phyloP scores from a whole-genome alignment of 768 basidiomycete genomes.

The Tricholoma bakamatsutake region DNA sequence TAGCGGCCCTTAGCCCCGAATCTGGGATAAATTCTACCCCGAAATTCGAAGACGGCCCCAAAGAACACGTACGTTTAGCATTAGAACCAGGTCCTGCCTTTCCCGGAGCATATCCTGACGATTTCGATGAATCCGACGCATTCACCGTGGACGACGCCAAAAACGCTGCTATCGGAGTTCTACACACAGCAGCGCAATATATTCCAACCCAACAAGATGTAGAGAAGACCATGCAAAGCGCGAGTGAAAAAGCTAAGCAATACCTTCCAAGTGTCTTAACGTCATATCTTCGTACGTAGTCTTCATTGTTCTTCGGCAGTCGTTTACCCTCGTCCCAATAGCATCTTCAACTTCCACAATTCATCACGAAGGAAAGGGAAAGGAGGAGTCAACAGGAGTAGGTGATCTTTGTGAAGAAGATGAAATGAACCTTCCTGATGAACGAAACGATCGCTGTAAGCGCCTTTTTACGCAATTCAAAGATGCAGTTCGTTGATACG shows the following conservation, averaged over 20 bases:
- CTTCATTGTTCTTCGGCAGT: not conserved
- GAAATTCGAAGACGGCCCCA: not conserved
- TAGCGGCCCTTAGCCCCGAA: conserved; percentile 3
- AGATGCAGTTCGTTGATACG: not conserved
- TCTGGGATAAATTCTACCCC: not conserved
- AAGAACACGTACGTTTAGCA: not conserved
- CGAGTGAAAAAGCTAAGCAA: conserved; percentile 15
- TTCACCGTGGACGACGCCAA: not conserved
- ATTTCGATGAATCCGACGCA: not conserved
- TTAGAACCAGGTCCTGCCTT: conserved; percentile 11
- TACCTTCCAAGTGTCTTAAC: conserved; percentile 14
- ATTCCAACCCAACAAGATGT: conserved; percentile 18
- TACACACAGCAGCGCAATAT: conserved; percentile 15
- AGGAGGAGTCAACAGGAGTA: not conserved
- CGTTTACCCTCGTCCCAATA: not conserved
- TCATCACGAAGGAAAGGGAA: not conserved
- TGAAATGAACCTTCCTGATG: not conserved
- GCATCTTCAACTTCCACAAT: not conserved
- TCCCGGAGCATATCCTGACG: conserved; percentile 14
- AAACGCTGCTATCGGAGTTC: conserved; percentile 1
- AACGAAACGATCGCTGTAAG: not conserved
- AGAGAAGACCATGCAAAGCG: conserved; percentile 14
- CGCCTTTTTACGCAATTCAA: not conserved
- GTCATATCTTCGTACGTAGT: conserved; percentile 12
- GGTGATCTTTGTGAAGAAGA: not conserved